Percentiles rank a stretch among this genome's conserved stretches.
phyloP scores from a whole-genome alignment of 331 rosid genomes.

The Spiraea crenata region DNA sequence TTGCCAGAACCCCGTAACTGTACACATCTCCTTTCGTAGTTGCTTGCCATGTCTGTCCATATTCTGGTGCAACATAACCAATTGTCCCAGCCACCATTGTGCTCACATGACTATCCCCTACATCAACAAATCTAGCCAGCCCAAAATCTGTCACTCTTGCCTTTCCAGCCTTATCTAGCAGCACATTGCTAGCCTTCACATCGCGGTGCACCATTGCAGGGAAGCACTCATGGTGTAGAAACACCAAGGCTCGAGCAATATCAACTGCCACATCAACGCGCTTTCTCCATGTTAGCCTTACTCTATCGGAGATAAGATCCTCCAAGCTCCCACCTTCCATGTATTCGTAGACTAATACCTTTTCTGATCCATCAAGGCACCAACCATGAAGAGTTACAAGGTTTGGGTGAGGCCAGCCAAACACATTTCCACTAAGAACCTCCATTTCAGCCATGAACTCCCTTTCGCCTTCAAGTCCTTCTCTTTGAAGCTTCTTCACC shows the following conservation, averaged over 20 bases:
- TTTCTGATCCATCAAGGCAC: slow-evolving; percentile 72
- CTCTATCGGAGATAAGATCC: slow-evolving; percentile 55
- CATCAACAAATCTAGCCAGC: slow-evolving; percentile 77
- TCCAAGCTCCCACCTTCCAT: slow-evolving; percentile 94
- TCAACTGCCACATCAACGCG: slow-evolving; percentile 67
- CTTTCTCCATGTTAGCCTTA: slow-evolving; percentile 54
- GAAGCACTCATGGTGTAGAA: slow-evolving; percentile 82
- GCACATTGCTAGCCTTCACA: slow-evolving; percentile 87
- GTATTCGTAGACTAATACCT: slow-evolving; percentile 76
- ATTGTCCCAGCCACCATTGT: slow-evolving; percentile 94
- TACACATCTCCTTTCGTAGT: slow-evolving; percentile 92
- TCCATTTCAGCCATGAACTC: slow-evolving; percentile 96
- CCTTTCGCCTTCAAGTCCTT: slow-evolving; percentile 84
- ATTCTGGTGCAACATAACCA: slow-evolving; percentile 95
- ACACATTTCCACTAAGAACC: slow-evolving; percentile 67
- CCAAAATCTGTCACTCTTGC: slow-evolving; percentile 92
- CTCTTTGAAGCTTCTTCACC: slow-evolving; percentile 84
- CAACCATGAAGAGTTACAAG: slow-evolving; percentile 89
- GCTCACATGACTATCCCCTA: slow-evolving; percentile 88
- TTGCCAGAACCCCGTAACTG: slow-evolving; percentile 76
- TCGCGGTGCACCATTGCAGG: slow-evolving; percentile 88
- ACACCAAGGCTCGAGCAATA: slow-evolving; percentile 75
- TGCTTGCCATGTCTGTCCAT: slow-evolving; percentile 96
- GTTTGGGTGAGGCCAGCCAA: slow-evolving; percentile 93
- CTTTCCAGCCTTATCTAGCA: slow-evolving; percentile 67